Evolutionary conservation across 2,329 filamentous ascomycete species (phyloP).

Genomic region (Colletotrichum sp.): DNA sequence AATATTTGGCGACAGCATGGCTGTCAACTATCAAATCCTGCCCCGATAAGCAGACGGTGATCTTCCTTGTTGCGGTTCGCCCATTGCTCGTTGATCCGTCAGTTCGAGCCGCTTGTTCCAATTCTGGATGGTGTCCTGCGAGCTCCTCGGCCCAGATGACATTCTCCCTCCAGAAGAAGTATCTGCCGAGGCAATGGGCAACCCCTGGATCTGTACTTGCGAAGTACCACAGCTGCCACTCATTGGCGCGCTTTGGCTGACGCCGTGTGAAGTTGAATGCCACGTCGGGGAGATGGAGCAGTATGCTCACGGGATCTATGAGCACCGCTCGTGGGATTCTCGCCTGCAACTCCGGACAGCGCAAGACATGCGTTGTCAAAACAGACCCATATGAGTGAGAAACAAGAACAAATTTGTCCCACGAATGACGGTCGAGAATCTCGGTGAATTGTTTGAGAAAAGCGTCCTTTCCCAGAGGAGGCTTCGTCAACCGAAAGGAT

Average conservation of each 20-base stretch:
- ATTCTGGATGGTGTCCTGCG: slow-evolving; percentile 24
- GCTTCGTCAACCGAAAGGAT: slow-evolving; percentile 64
- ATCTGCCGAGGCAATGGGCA: slow-evolving; percentile 65
- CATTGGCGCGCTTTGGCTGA: slow-evolving; percentile 61
- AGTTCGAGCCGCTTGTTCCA: neutral
- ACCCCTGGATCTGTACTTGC: slow-evolving; percentile 71
- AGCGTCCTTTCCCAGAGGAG: slow-evolving; percentile 54
- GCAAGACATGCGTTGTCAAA: slow-evolving; percentile 66
- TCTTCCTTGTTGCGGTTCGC: slow-evolving; percentile 33
- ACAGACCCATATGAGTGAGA: slow-evolving; percentile 68
- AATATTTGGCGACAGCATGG: slow-evolving; percentile 60
- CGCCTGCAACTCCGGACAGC: slow-evolving; percentile 48
- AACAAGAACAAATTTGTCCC: slow-evolving; percentile 63
- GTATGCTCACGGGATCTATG: slow-evolving; percentile 68
- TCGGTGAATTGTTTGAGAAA: slow-evolving; percentile 61
- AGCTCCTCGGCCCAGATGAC: slow-evolving; percentile 74
- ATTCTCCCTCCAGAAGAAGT: slow-evolving; percentile 77
- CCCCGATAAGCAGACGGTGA: slow-evolving; percentile 64
- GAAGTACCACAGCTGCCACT: slow-evolving; percentile 75
- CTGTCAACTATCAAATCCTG: slow-evolving; percentile 71
- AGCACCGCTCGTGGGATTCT: slow-evolving; percentile 55
- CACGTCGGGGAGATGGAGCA: slow-evolving; percentile 73
- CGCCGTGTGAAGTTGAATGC: slow-evolving; percentile 73
- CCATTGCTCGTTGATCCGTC: slow-evolving; percentile 6
- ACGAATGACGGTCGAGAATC: slow-evolving; percentile 64